phyloP scores from a whole-genome alignment of 78 protist species.

The Dictyostelium firmibasis region DNA sequence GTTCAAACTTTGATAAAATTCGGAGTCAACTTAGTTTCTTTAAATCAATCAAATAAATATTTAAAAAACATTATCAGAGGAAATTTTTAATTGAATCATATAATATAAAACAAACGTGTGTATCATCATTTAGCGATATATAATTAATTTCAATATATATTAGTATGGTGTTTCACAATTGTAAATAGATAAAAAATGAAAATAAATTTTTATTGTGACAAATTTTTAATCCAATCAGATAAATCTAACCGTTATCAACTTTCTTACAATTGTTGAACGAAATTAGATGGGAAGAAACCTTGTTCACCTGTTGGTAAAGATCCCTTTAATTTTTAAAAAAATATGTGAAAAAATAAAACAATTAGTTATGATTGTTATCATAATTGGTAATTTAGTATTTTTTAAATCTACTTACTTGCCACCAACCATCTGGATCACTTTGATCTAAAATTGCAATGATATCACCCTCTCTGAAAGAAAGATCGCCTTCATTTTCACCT shows the following conservation, averaged over 20 bases:
- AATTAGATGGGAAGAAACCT: background rate
- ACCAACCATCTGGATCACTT: conserved; percentile 77
- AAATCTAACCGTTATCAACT: background rate
- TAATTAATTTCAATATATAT: no score
- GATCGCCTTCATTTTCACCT: conserved; percentile 80
- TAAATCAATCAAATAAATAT: no score
- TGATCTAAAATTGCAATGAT: conserved; percentile 72
- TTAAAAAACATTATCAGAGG: no score
- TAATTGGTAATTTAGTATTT: background rate
- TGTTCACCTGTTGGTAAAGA: background rate
- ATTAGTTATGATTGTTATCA: background rate
- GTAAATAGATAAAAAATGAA: no score
- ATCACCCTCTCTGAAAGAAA: conserved; percentile 73
- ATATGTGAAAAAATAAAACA: background rate
- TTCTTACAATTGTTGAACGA: background rate
- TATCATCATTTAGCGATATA: no score
- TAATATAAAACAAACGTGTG: no score
- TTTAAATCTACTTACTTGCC: conserved; percentile 34
- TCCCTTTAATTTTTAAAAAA: background rate
- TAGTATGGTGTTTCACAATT: no score
- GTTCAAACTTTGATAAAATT: no score
- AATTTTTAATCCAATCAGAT: background rate
- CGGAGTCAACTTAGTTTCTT: no score
- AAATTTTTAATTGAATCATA: no score
- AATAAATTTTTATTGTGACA: no score